Evolutionary conservation across 768 basidiomycete species (phyloP).

Genomic region (Boletellus ananas): DNA sequence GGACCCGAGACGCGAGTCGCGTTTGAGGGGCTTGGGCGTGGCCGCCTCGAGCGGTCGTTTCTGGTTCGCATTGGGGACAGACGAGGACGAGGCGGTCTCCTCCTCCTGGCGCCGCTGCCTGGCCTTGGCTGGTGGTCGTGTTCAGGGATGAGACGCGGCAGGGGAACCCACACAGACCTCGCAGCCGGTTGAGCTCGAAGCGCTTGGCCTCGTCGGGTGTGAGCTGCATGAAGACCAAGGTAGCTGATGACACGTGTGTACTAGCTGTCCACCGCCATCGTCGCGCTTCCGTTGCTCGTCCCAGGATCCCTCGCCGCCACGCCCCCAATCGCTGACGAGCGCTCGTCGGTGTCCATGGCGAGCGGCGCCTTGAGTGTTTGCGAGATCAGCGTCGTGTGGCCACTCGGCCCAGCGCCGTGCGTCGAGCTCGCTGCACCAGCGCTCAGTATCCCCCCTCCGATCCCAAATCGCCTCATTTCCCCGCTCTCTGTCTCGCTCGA

Average conservation of each 20-base stretch:
- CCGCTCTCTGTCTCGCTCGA: conserved; percentile 44
- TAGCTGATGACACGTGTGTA: conserved; percentile 20
- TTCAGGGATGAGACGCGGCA: background rate
- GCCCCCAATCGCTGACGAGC: conserved; percentile 20
- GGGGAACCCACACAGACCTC: conserved; percentile 42
- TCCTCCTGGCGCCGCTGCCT: conserved; percentile 65
- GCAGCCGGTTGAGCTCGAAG: conserved; percentile 75
- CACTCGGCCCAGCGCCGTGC: conserved; percentile 76
- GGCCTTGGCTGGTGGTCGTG: conserved; percentile 57
- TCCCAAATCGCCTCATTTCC: conserved; percentile 53
- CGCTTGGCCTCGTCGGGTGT: conserved; percentile 69
- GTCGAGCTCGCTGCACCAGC: conserved; percentile 52
- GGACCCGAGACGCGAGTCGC: conserved; percentile 77
- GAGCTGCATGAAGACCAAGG: conserved; percentile 17
- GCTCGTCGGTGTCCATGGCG: conserved; percentile 35
- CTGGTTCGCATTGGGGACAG: conserved; percentile 55
- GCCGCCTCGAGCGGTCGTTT: conserved; percentile 69
- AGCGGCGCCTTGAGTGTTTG: conserved; percentile 24
- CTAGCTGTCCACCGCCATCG: conserved; percentile 18
- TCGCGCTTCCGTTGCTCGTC: conserved; percentile 14
- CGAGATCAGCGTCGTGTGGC: conserved; percentile 46
- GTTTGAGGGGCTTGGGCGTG: conserved; percentile 55
- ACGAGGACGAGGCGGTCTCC: conserved; percentile 44
- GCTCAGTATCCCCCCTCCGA: conserved; percentile 68
- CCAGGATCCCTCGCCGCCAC: conserved; percentile 11